Conservation (phyloP, 2,329 filamentous ascomycete species). For the Westerdykella aurantiaca region DNA sequence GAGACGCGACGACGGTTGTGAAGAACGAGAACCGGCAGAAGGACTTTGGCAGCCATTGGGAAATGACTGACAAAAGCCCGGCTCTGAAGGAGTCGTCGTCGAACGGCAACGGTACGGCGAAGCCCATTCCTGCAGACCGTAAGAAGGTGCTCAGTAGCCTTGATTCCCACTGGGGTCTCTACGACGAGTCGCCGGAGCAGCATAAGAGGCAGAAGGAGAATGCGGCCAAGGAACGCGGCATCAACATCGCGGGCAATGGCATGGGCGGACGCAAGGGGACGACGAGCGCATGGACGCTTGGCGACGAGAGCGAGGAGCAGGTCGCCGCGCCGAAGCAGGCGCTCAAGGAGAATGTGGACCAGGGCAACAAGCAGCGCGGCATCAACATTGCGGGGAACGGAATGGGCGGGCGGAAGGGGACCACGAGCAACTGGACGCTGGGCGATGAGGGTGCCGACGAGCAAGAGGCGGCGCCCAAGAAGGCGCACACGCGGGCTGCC, state of each 20-base stretch:
- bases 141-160: slow-evolving; percentile 59
- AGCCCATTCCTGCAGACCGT: slow-evolving; percentile 51
- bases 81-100: slow-evolving; percentile 20
- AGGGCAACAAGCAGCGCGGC: slow-evolving; percentile 15
- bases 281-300: slow-evolving; percentile 39
- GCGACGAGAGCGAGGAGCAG: slow-evolving; percentile 29
- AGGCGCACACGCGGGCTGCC: slow-evolving; percentile 4
- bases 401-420: slow-evolving; percentile 37
- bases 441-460: slow-evolving; percentile 9
- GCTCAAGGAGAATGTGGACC: slow-evolving; percentile 21
- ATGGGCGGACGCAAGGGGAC: slow-evolving; percentile 37
- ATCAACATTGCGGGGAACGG: slow-evolving; percentile 39
- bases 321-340: too few relatives aligned
- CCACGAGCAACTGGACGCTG: slow-evolving; percentile 38
- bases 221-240: slow-evolving; percentile 20
- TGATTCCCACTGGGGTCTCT: slow-evolving; percentile 30
- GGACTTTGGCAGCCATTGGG: slow-evolving; percentile 73
- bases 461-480: neutral
- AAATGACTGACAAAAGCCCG: slow-evolving; percentile 64
- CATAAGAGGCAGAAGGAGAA: slow-evolving; percentile 27
- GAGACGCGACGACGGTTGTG: slow-evolving; percentile 65
- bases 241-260: slow-evolving; percentile 38
- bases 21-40: slow-evolving; percentile 69
- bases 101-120: slow-evolving; percentile 35
- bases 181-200: slow-evolving; percentile 24